Evolutionary conservation across 1,284 basidiomycete species (phyloP), one percentile per base, ranked within the genome.

Genomic region (Porphyrellus sp.): DNA sequence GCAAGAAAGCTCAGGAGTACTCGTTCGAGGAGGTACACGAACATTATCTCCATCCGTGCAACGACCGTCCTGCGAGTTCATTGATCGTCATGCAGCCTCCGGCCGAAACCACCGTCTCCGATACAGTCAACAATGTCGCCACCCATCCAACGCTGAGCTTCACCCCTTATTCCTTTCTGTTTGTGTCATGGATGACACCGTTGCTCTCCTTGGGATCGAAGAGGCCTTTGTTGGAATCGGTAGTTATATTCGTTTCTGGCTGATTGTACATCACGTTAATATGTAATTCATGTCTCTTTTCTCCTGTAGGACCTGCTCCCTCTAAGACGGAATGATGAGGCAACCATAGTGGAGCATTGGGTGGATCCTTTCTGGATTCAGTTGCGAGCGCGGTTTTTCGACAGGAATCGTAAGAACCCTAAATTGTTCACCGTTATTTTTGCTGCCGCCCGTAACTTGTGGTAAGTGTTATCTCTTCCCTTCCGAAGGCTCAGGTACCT

Each of bases 161-260:
- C 18, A 42, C 50, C 1, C 35, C 54, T 1, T 57, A 54, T 16
- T 43, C 49, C 5, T 64, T 64, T 46, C n/a, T 64, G 27, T 63
- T 55, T 31, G 24, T 64, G 27, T 57, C 63, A 15, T 64, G 63
- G 63, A 53, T 64, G 53, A 65, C 63, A n/a, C 63, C 63, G 9
- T 51, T 64, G 49, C 57, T 64, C 46, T 43, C 35, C 20, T 46
- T 64, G 55, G 63, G 63, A 40, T 52, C 61, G 34, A 64, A 65
- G 55, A 58, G 63, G 34, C 63, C 63, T n/a, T 54, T 64, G 55
- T 49, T 67, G 58, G 63, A 64, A 64, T 63, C 63, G 63, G 63
- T 67, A 63, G 63, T 63, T 64, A 65, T 67, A 53, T 65, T 56
- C 21, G 28, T 44, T 56, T 63, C 56, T 56, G 58, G 59, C 12